Evolutionary conservation across 2,329 filamentous ascomycete species (phyloP), one percentile per base, ranked within the genome.

Genomic region (Fusarium heterosporum): DNA sequence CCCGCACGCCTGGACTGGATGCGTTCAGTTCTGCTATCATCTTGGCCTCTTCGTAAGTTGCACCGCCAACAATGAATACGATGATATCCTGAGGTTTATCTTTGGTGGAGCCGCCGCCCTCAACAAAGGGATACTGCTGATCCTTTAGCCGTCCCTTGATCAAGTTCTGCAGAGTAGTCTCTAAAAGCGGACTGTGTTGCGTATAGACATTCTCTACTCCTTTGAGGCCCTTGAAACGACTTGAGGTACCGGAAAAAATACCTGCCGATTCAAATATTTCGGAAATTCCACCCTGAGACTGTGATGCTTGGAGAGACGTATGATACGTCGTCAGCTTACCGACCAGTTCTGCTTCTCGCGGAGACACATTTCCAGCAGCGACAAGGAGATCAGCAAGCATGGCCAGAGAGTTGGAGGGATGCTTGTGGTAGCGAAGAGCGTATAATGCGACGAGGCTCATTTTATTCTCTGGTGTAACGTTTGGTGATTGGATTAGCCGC

Each of bases 131-230:
- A 75, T 97, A 98, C 64, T 96, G 88, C 68, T 93, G 87, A 73
- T 97, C 93, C 72, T 89, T 91, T 59, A 99, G 80, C 29, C 92
- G 88, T 1, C 96, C 96, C 76, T 97, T 97, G 81, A 98, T 94
- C 50, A 99, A 83, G 72, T 95, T 95, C 75, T 97, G 95, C 17
- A 99, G 81, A 1, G 93, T 98, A 25, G 87, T 87, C 77, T 97
- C 94, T 16, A 99, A 79, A 22, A 93, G 85, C 1, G 96, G 93
- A 8, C 93, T 96, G 78, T 99, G 96, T 77, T 99, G 96, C 0
- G 96, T 99, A 77, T 99, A 99, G 28, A 99, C 96, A 72, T 99
- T 99, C 77, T 99, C 96, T 2, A 99, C 96, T 3, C 96, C 96
- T 75, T 98, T 97, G 14, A 99, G 84, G 0, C 96, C 96, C 74